phyloP scores from a whole-genome alignment of 192 early-diverging fungal species.

The Entomortierella lignicola region DNA sequence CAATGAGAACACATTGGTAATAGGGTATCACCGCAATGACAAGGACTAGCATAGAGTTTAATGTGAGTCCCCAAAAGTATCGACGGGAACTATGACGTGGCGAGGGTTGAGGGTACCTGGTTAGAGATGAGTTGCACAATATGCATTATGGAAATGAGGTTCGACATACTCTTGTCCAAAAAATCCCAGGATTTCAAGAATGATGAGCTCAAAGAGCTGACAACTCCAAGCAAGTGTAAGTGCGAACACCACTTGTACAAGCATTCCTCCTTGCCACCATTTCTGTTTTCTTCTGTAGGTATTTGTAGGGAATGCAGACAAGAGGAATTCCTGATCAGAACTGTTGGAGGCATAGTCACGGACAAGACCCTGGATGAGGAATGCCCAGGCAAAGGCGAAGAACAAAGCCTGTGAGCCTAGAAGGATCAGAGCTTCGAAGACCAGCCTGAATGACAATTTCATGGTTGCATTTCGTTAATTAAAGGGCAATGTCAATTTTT shows the following conservation, averaged over 20 bases:
- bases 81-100: slow-evolving; percentile 66
- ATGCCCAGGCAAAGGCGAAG: slow-evolving; percentile 78
- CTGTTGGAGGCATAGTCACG: slow-evolving; percentile 72
- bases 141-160: no score
- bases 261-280: slow-evolving; percentile 64
- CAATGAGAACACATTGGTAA: slow-evolving; percentile 76
- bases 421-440: slow-evolving; percentile 65
- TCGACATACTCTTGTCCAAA: slow-evolving; percentile 66
- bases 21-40: slow-evolving; percentile 81
- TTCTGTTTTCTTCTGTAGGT: slow-evolving; percentile 48
- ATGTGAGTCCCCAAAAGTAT: slow-evolving; percentile 79
- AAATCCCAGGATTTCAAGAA: slow-evolving; percentile 83
- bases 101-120: no score
- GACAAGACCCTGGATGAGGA: slow-evolving; percentile 75
- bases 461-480: slow-evolving; percentile 3
- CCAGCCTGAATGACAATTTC: slow-evolving; percentile 34
- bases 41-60: slow-evolving; percentile 74
- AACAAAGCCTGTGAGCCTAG: slow-evolving; percentile 72
- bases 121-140: neutral
- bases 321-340: slow-evolving; percentile 50
- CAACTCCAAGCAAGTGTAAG: slow-evolving; percentile 82
- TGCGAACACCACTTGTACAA: slow-evolving; percentile 80
- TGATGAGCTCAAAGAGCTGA: slow-evolving; percentile 83
- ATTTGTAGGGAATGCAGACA: slow-evolving; percentile 44
- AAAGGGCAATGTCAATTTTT: no score